These are phyloP conservation scores for Pterocarpus macrocarpus DNA, from an alignment of 306 rosid genomes.

Conservation along the genomic window DNA sequence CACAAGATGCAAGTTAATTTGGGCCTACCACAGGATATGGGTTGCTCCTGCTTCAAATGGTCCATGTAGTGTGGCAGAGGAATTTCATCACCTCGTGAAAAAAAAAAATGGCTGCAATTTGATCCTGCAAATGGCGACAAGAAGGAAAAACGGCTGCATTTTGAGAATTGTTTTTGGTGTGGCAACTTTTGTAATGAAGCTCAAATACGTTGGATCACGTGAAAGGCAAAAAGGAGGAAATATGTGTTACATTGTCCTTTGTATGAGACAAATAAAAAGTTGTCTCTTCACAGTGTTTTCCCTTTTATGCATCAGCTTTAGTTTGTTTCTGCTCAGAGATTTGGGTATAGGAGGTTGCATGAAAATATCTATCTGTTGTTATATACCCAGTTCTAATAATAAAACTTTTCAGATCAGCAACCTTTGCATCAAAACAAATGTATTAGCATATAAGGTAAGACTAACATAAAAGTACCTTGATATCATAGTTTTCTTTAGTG, in stretches of 20 bases:
- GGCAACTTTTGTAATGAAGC: slow-evolving; percentile 48
- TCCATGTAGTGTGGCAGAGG: slow-evolving; percentile 47
- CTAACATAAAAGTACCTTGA: neutral
- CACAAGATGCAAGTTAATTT: slow-evolving; percentile 30
- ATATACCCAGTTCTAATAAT: slow-evolving; percentile 28
- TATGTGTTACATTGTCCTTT: slow-evolving; percentile 42
- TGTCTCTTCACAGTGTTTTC: slow-evolving; percentile 42
- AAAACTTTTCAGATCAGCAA: slow-evolving; percentile 16
- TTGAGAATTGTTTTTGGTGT: slow-evolving; percentile 35
- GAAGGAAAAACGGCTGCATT: slow-evolving; percentile 50
- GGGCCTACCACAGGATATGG: slow-evolving; percentile 36
- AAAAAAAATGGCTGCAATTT: slow-evolving; percentile 42
- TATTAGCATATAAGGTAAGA: slow-evolving; percentile 28
- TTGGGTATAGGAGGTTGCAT: slow-evolving; percentile 32
- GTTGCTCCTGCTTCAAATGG: slow-evolving; percentile 42
- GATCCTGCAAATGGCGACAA: slow-evolving; percentile 42
- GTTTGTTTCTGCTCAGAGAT: slow-evolving; percentile 36
- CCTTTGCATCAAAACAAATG: slow-evolving; percentile 1
- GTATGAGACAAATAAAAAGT: slow-evolving; percentile 53
- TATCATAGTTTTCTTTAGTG: neutral
- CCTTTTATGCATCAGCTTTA: slow-evolving; percentile 43
- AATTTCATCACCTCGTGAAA: slow-evolving; percentile 48
- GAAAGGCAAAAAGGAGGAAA: slow-evolving; percentile 47
- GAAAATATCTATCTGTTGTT: slow-evolving; percentile 12
- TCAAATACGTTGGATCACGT: slow-evolving; percentile 49